Base-by-base conservation (phyloP, 1,284 basidiomycete species). In the Fomitopsis pinicola region DNA sequence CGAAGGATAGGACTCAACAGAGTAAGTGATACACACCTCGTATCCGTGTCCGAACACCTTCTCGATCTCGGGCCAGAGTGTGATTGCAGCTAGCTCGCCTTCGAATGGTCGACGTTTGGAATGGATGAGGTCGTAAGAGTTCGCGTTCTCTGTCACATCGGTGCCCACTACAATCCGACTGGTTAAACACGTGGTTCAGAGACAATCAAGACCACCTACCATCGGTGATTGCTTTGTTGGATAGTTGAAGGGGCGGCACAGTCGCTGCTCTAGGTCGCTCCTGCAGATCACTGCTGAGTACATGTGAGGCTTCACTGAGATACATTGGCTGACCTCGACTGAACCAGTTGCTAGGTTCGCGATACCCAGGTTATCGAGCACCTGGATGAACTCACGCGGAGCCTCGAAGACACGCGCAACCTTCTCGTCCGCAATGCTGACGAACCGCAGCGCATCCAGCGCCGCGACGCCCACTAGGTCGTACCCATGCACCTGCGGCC, bases 11-110 rank as follows among this genome's bases (percentile, higher is more conserved):
- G 28, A 66, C 71, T 61, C 65, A 22, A 26, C 19, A 46, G 9
- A 12, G 28, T 26, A 33, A 17, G 48, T 40, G 38, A 8, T 15
- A 33, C 28, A 9, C 3, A 94, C 91, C 82, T 99, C 97, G 72
- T 98, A 98, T 38, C 95, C 95, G 75, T 99, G 97, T 1, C 97
- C 97, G 73, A 98, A 99, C 2, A 99, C 80, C 73, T 99, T 99
- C 71, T 99, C 97, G 1, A 89, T 80, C 76, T 99, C 97, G 0
- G 97, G 97, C 97, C 97, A 99, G 0, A 99, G 82, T 0, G 97
- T 98, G 14, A 86, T 83, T 0, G 88, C 84, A 0, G 92, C 88
- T 0, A 99, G 82, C 73, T 93, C 87, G 52, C 90, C 88, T 72
- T 95, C 91, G 65, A 92, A 92, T 0, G 94, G 87, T 4, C 88